Evolutionary conservation across 306 rosid genomes (phyloP).

Genomic region (Carpinus viminea): DNA sequence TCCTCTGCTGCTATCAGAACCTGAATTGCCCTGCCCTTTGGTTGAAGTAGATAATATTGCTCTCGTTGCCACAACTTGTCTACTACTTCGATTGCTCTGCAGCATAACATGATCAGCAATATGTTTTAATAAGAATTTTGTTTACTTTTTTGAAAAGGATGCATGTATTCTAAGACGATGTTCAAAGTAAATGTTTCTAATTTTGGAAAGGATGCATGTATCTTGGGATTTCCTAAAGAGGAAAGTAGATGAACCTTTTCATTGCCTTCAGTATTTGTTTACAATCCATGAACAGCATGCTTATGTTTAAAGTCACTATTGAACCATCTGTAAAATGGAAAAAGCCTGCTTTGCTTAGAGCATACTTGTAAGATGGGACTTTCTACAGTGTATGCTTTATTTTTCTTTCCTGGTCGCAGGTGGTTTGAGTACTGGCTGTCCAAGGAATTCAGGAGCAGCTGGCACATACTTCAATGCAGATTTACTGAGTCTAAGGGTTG

Average conservation of each 20-base stretch:
- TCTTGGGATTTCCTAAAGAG: no score
- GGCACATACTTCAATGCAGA: slow-evolving; percentile 95
- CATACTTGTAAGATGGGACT: slow-evolving; percentile 12
- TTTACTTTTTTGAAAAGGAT: no score
- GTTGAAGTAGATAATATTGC: no score
- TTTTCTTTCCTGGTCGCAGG: slow-evolving; percentile 51
- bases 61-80: no score
- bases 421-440: slow-evolving; percentile 91
- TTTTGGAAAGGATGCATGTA: no score
- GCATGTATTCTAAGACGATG: no score
- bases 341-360: neutral
- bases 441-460: slow-evolving; percentile 94
- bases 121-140: no score
- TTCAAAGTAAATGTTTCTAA: no score
- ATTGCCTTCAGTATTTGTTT: neutral
- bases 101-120: no score
- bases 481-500: slow-evolving; percentile 81
- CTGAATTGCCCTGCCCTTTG: neutral
- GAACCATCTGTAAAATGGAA: neutral
- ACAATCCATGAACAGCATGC: neutral
- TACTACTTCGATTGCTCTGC: no score
- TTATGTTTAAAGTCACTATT: neutral
- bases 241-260: neutral
- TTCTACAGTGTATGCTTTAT: slow-evolving; percentile 21
- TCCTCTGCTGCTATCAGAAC: neutral